These are phyloP conservation scores for Calvatia gigantea DNA, from an alignment of 768 basidiomycete species.

Conservation along the genomic window DNA sequence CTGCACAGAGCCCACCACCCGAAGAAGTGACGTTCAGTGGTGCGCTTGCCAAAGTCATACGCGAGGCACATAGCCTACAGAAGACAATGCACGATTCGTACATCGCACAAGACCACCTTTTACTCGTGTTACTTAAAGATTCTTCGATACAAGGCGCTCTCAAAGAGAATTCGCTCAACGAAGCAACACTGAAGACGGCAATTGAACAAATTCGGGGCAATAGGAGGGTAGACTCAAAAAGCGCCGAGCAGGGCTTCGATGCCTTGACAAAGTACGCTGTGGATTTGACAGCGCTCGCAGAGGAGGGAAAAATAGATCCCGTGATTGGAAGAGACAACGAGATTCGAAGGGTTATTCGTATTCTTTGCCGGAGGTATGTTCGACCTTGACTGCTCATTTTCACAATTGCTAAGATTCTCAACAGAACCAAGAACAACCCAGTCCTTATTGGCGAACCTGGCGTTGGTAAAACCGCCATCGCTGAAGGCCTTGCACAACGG, in stretches of 20 bases:
- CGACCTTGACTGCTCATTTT: conserved; percentile 22
- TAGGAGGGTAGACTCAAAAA: conserved; percentile 78
- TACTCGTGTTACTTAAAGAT: conserved; percentile 83
- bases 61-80: conserved; percentile 70
- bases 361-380: conserved; percentile 69
- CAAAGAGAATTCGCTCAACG: conserved; percentile 74
- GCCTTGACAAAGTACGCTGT: conserved; percentile 86
- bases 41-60: conserved; percentile 56
- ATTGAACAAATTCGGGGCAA: conserved; percentile 82
- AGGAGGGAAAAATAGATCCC: conserved; percentile 93
- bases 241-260: conserved; percentile 91
- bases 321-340: conserved; percentile 93
- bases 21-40: conserved; percentile 69
- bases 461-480: conserved; percentile 94
- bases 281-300: conserved; percentile 83
- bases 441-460: conserved; percentile 94
- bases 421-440: conserved; percentile 94
- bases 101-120: conserved; percentile 89
- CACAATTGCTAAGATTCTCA: not conserved
- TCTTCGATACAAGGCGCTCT: conserved; percentile 60
- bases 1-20: conserved; percentile 81
- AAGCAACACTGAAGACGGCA: conserved; percentile 69
- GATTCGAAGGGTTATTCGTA: conserved; percentile 80
- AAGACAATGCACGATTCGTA: conserved; percentile 89
- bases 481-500: conserved; percentile 92